A percentile compares a stretch with the other conserved stretches of the same genome.
Conservation (phyloP, 495 filamentous ascomycete genomes). For the Tuber calosporum region DNA sequence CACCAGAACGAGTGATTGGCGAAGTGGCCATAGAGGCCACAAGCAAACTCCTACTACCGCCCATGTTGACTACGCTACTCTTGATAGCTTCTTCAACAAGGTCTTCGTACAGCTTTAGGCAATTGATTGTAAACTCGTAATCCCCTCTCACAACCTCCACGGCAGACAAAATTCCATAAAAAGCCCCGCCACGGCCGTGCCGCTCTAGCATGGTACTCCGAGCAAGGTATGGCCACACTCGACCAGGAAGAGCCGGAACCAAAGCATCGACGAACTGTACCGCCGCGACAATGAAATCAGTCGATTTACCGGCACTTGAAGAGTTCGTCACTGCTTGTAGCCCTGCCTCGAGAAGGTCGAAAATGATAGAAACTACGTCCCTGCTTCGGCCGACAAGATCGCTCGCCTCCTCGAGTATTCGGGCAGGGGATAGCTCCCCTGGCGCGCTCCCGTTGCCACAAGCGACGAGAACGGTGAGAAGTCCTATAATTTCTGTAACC, state of each 20-base stretch:
- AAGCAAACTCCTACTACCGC: constrained; percentile 43
- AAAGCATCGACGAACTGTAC: constrained; percentile 69
- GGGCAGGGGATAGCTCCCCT: constrained; percentile 10
- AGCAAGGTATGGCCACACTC: constrained; percentile 83
- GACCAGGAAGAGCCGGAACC: constrained; percentile 61
- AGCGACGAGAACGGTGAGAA: constrained; percentile 55
- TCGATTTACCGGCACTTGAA: constrained; percentile 45
- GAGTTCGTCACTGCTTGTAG: constrained; percentile 45
- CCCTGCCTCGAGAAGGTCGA: constrained; percentile 73
- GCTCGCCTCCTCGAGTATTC: constrained; percentile 63
- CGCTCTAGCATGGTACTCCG: constrained; percentile 67
- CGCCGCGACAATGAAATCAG: constrained; percentile 60
- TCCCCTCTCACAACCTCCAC: constrained; percentile 67
- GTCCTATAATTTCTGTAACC: constrained; percentile 57
- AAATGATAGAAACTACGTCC: constrained; percentile 73
- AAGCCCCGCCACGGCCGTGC: constrained; percentile 62
- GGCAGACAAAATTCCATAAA: constrained; percentile 64
- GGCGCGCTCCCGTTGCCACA: constrained; percentile 23
- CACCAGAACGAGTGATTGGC: constrained; percentile 53
- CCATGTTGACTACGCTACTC: constrained; percentile 63
- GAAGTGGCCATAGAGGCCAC: constrained; percentile 47
- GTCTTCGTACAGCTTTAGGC: constrained; percentile 63
- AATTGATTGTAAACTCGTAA: constrained; percentile 68
- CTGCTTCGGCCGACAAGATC: constrained; percentile 62
- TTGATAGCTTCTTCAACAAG: constrained; percentile 68